Percentiles rank a stretch among this genome's conserved stretches.
phyloP scores from a whole-genome alignment of 2,329 filamentous ascomycete species.

The Penicillium oxalicum region DNA sequence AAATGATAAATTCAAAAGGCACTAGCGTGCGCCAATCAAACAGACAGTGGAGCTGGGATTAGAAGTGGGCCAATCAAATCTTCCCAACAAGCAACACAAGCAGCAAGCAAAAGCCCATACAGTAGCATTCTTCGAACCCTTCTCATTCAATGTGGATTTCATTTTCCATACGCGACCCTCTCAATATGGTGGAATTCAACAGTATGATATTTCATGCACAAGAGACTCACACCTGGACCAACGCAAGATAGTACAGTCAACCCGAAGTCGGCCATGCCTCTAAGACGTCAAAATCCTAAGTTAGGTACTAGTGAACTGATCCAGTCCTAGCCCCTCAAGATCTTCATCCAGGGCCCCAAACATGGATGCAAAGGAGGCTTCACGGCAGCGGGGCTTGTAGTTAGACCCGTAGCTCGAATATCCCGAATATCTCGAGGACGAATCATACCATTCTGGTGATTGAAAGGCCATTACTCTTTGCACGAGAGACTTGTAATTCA shows the following conservation, averaged over 20 bases:
- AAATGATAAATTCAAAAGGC: no score
- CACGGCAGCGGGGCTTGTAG: conserved; percentile 1
- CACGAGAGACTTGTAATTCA: conserved; percentile 7
- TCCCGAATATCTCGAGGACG: neutral
- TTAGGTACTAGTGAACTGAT: neutral
- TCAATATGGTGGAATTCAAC: no score
- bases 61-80: no score
- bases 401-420: neutral
- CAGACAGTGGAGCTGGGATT: no score
- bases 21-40: no score
- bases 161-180: no score
- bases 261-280: neutral
- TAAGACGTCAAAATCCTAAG: neutral
- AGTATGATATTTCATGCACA: no score
- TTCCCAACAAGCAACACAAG: no score
- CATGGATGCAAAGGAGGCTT: conserved; percentile 4
- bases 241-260: neutral
- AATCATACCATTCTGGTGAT: conserved; percentile 10
- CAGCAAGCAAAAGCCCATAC: no score
- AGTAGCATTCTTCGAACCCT: no score
- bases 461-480: conserved; percentile 7
- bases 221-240: no score
- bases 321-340: conserved; percentile 4
- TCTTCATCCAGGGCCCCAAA: neutral
- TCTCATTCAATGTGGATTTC: no score